These are phyloP conservation scores for Yarrowia porcina DNA, from an alignment of 805 yeast genomes.

Conservation along the genomic window DNA sequence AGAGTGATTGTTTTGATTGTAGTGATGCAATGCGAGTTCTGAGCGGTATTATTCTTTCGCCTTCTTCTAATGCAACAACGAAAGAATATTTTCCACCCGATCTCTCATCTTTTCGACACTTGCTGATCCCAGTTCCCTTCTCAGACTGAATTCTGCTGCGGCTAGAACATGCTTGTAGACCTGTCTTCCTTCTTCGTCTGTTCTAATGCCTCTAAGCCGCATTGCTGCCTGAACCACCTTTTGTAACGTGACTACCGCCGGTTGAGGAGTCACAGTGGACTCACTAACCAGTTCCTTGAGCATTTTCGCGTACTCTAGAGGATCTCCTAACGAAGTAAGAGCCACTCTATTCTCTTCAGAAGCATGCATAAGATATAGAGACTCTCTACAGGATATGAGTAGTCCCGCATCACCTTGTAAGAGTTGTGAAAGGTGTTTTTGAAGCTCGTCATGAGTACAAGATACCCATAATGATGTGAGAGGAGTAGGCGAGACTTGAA, in stretches of 20 bases:
- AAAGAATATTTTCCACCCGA: constrained; percentile 3
- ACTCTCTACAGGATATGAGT: neutral
- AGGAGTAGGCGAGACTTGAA: neutral
- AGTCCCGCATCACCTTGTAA: constrained; percentile 10
- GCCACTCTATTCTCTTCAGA: constrained; percentile 10
- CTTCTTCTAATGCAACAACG: neutral
- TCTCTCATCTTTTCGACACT: neutral
- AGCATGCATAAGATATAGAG: constrained; percentile 1
- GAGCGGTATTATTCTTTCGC: no score
- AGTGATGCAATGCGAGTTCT: neutral
- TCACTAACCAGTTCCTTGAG: constrained; percentile 6
- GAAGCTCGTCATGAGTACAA: constrained; percentile 11
- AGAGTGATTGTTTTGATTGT: no score
- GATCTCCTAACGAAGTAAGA: neutral
- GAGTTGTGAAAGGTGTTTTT: constrained; percentile 4
- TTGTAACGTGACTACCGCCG: neutral
- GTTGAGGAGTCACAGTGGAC: neutral
- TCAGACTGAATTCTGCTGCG: neutral
- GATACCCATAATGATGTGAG: neutral
- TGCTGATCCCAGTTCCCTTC: neutral
- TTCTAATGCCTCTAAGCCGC: neutral
- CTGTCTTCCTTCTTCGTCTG: constrained; percentile 2
- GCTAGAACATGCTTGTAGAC: constrained; percentile 7
- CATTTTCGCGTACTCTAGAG: constrained; percentile 16
- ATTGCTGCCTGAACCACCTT: constrained; percentile 9